Conservation (phyloP, 1,139 yeast genomes). For the Citeromyces siamensis region DNA sequence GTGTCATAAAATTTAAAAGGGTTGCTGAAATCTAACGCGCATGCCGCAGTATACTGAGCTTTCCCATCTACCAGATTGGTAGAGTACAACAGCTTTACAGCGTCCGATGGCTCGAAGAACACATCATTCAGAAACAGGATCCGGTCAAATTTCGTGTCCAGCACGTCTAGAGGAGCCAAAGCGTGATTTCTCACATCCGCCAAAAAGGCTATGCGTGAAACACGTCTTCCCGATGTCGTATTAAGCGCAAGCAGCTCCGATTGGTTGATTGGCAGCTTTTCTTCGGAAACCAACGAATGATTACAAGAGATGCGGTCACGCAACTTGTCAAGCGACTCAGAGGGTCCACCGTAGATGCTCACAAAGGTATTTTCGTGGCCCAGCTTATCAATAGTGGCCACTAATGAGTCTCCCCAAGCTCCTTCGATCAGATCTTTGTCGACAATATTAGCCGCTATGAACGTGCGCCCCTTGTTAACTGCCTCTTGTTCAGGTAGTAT, state of each 20-base stretch:
- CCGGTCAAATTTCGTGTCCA: not conserved
- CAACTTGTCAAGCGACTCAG: not conserved
- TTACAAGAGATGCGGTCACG: not conserved
- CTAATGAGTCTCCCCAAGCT: not conserved
- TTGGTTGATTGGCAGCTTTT: not conserved
- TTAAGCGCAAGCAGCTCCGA: not conserved
- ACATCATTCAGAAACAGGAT: not conserved
- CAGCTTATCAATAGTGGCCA: not conserved
- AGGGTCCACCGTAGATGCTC: slow-evolving; percentile 1
- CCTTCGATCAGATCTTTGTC: not conserved
- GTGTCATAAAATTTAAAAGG: slow-evolving; percentile 1
- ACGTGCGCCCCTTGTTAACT: not conserved
- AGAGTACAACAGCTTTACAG: slow-evolving; percentile 1
- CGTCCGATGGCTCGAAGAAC: not conserved
- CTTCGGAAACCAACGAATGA: not conserved
- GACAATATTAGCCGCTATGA: slow-evolving; percentile 1
- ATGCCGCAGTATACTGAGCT: slow-evolving; percentile 1
- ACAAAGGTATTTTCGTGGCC: not conserved
- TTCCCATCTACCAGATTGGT: not conserved
- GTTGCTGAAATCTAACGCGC: not conserved
- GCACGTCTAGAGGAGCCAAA: not conserved
- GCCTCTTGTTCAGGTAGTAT: not conserved
- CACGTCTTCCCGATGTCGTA: not conserved
- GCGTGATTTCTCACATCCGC: slow-evolving; percentile 3
- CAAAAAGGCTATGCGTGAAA: not conserved